A percentile compares a stretch with the other conserved stretches of the same genome.
Conservation (phyloP, 257 asterid genomes). For the Nicotiana attenuata region DNA sequence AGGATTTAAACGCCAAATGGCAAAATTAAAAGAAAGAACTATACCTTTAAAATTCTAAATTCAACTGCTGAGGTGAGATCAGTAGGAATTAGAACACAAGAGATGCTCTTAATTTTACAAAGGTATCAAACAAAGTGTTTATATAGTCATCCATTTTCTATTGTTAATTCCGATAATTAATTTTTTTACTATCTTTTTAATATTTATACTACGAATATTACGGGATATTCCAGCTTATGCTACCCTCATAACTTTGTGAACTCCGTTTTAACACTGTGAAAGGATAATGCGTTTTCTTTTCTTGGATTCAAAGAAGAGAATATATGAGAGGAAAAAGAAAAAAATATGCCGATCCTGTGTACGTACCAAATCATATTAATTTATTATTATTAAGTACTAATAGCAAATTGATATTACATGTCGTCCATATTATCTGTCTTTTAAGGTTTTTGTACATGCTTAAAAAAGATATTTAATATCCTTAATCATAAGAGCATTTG, state of each 20-base stretch:
- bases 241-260: not conserved
- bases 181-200: not conserved
- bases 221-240: not conserved
- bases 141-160: not conserved
- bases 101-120: conserved; percentile 9
- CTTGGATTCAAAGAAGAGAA: too few species aligned
- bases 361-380: too few species aligned
- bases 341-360: too few species aligned
- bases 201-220: not conserved
- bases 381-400: too few species aligned
- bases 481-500: too few species aligned
- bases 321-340: too few species aligned
- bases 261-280: not conserved
- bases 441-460: too few species aligned
- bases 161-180: not conserved
- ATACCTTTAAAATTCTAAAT: conserved; percentile 3
- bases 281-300: too few species aligned
- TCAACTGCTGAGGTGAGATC: conserved; percentile 3
- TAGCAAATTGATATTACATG: too few species aligned
- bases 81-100: not conserved
- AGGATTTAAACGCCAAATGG: not conserved
- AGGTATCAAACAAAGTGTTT: not conserved
- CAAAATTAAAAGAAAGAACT: not conserved
- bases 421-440: too few species aligned
- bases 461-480: too few species aligned